Percentiles rank a stretch among this genome's conserved stretches.
phyloP scores from a whole-genome alignment of 2,329 filamentous ascomycete genomes.

The Verticillium klebahnii region DNA sequence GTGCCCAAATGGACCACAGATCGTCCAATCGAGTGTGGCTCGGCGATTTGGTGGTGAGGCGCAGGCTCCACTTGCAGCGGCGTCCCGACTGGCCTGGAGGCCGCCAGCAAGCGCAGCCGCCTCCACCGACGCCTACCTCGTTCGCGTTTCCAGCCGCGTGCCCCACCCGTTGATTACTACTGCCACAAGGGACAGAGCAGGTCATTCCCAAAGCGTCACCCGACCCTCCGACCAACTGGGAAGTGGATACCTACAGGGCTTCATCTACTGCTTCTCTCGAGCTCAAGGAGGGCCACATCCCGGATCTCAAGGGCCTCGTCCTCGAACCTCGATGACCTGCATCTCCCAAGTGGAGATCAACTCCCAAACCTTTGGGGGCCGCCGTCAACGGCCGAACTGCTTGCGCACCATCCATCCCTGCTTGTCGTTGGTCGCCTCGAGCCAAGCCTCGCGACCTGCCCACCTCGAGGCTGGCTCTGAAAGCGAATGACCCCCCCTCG shows the following conservation, averaged over 20 bases:
- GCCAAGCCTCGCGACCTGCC: background rate
- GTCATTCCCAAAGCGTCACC: conserved; percentile 1
- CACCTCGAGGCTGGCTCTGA: background rate
- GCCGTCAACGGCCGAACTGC: background rate
- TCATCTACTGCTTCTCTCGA: background rate
- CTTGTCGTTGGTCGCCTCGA: background rate
- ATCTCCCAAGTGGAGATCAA: background rate
- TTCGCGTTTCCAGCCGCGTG: background rate
- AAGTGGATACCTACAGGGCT: too few relatives aligned
- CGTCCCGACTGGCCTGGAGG: background rate
- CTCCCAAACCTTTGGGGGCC: background rate
- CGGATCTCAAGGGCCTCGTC: background rate
- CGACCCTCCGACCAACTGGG: background rate
- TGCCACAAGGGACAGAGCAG: background rate
- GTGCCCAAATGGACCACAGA: background rate
- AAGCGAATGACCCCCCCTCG: background rate
- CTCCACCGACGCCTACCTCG: background rate
- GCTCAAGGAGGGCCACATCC: background rate
- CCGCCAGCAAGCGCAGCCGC: conserved; percentile 1
- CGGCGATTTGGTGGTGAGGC: background rate
- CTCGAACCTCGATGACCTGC: background rate
- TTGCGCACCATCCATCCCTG: background rate
- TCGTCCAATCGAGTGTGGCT: background rate
- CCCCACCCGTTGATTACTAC: too few relatives aligned
- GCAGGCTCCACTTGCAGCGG: background rate